phyloP scores from a whole-genome alignment of 805 yeast genomes.

The Cyberlindnera maritima region DNA sequence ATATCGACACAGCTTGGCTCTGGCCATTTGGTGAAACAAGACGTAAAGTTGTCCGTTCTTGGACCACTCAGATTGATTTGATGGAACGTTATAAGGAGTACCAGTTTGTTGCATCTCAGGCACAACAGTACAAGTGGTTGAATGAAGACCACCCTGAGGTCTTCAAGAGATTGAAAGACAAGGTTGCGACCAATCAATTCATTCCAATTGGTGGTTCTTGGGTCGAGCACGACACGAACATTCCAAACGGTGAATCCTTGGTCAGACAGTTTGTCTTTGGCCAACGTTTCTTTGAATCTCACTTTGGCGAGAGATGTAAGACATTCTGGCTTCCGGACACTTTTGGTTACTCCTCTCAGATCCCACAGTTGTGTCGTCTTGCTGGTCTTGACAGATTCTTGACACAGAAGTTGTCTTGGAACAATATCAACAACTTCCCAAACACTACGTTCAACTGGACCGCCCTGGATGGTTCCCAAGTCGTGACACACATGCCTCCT shows the following conservation, averaged over 20 bases:
- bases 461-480: slow-evolving; percentile 91
- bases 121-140: slow-evolving; percentile 94
- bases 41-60: slow-evolving; percentile 87
- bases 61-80: slow-evolving; percentile 88
- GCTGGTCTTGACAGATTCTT: slow-evolving; percentile 82
- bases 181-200: slow-evolving; percentile 69
- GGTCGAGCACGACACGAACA: slow-evolving; percentile 96
- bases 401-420: slow-evolving; percentile 96
- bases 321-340: slow-evolving; percentile 97
- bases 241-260: slow-evolving; percentile 92
- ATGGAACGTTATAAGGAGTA: slow-evolving; percentile 90
- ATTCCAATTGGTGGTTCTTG: slow-evolving; percentile 95
- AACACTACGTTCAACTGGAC: slow-evolving; percentile 92
- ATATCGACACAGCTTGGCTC: slow-evolving; percentile 97
- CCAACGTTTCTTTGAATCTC: slow-evolving; percentile 75
- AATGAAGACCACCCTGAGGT: slow-evolving; percentile 82
- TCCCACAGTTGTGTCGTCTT: slow-evolving; percentile 88
- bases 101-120: slow-evolving; percentile 92
- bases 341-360: slow-evolving; percentile 92
- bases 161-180: slow-evolving; percentile 54
- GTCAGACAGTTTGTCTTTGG: slow-evolving; percentile 88
- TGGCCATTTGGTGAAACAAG: slow-evolving; percentile 99
- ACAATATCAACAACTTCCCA: slow-evolving; percentile 89
- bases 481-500: slow-evolving; percentile 97
- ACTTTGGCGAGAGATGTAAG: slow-evolving; percentile 74